Conservation (phyloP, 768 basidiomycete species). For the Favolaschia claudopus region DNA sequence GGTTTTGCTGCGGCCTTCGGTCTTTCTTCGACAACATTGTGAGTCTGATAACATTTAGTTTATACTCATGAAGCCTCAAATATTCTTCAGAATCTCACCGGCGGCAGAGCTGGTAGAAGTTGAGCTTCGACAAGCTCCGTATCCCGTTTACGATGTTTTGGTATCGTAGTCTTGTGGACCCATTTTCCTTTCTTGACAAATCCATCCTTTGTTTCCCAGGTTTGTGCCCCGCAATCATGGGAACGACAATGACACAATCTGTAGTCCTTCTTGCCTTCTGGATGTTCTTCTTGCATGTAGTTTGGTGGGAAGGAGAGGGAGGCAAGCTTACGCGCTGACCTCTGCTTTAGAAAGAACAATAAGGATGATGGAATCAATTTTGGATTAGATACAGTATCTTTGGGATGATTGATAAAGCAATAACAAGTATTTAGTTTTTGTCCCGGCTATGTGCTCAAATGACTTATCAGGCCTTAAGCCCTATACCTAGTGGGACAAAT, state of each 20-base stretch:
- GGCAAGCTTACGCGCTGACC: too few species aligned
- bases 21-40: background rate
- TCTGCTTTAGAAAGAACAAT: too few species aligned
- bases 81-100: background rate
- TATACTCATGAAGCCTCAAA: background rate
- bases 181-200: background rate
- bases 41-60: constrained; percentile 3
- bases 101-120: background rate
- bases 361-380: too few species aligned
- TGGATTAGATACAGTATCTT: too few species aligned
- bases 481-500: too few species aligned
- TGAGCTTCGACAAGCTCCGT: background rate
- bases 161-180: background rate
- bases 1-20: too few species aligned
- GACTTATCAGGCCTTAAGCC: too few species aligned
- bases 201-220: background rate
- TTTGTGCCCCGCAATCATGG: background rate
- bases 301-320: too few species aligned
- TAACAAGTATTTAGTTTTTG: too few species aligned
- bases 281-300: constrained; percentile 7
- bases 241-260: constrained; percentile 3
- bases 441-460: too few species aligned
- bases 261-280: background rate
- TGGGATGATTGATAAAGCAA: too few species aligned
- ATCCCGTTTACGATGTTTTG: background rate